Conservation (phyloP, 306 rosid genomes). For the Cucumis melo region DNA sequence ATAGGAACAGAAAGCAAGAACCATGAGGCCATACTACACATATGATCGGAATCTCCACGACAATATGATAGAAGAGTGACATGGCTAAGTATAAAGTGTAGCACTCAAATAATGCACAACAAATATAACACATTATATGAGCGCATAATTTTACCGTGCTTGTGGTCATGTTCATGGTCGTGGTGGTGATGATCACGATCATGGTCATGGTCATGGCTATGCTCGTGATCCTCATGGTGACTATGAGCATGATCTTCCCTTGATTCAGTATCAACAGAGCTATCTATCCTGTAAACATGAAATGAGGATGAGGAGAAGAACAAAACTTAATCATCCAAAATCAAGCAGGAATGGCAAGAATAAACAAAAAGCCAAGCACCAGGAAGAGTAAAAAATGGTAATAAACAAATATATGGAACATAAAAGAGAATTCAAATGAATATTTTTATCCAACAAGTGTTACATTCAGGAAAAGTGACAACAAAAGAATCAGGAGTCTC, state of each 20-base stretch:
- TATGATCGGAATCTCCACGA: not conserved
- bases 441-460: not conserved
- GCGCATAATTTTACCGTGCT: constrained; percentile 45
- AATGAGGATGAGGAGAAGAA: constrained; percentile 3
- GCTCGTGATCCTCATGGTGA: constrained; percentile 29
- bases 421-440: not conserved
- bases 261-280: constrained; percentile 46
- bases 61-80: not conserved
- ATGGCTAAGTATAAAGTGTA: not conserved
- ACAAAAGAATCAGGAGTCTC: not conserved
- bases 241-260: constrained; percentile 47
- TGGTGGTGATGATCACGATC: constrained; percentile 22
- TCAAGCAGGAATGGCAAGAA: constrained; percentile 4
- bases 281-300: constrained; percentile 60
- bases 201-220: constrained; percentile 11
- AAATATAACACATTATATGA: not conserved
- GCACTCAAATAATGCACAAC: not conserved
- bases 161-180: constrained; percentile 44
- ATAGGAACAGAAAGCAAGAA: not conserved
- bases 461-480: not conserved
- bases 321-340: constrained; percentile 9
- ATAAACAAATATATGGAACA: not conserved
- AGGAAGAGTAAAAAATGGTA: not conserved
- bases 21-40: not conserved
- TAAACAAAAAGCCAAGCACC: not conserved